Evolutionary conservation across 2,329 filamentous ascomycete genomes (phyloP), one percentile per base, ranked within the genome.

Genomic region (Verticillium alfalfae): DNA sequence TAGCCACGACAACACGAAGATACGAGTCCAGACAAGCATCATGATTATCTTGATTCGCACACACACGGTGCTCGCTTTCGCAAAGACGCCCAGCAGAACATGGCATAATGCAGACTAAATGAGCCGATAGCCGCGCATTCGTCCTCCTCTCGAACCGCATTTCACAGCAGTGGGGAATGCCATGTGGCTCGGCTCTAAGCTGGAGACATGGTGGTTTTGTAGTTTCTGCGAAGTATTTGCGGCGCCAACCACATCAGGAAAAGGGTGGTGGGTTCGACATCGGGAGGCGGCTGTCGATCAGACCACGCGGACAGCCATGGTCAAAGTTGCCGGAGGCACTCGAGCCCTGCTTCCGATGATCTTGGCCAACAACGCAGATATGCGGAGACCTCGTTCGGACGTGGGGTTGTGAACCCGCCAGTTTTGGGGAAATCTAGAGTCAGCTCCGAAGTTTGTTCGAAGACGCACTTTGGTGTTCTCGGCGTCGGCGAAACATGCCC

Each of bases 181-280:
- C 45, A 49, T 22, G 45, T 22, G 45, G 45, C 45, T 49, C 45
- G n/a, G 39, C 5, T 26, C 26, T 26, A 26, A 26, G 26, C 26
- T 26, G 26, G 26, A 5, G 26, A 26, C 26, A 3, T 26, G 3
- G 26, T 26, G 26, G 26, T 26, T 26, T 3, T 26, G 26, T 26
- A 5, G 57, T 34, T 49, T 49, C 41, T 49, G 57, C 57, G 57
- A 58, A 49, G 57, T 58, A 58, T 58, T 15, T 58, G 56, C 56
- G 56, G 13, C 15, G 56, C 36, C 38, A 31, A 49, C 18, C 13
- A 8, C 8, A 49, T 49, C n/a, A 45, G 39, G 39, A 45, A 45
- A 45, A 45, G 39, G 16, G 16, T 6, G 39, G 39, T 49, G 45
- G 45, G n/a, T 22, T 22, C n/a, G n/a, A 49, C 22, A 8, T 22